A percentile compares a stretch with the other conserved stretches of the same genome.
phyloP scores from a whole-genome alignment of 1,284 basidiomycete genomes.

The Farysia itapuensis region DNA sequence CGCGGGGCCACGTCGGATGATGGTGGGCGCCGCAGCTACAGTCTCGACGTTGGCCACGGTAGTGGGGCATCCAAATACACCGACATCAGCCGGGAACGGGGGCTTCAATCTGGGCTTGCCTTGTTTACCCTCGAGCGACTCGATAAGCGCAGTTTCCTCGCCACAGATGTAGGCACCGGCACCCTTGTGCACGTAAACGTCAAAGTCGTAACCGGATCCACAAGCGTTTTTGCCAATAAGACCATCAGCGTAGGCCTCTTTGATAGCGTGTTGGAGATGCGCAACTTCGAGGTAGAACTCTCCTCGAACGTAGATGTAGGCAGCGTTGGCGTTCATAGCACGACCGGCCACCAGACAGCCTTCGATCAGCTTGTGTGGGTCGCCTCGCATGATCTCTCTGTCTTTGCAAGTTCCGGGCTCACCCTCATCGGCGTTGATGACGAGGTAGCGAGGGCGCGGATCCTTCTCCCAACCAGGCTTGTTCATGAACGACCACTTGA shows the following conservation, averaged over 20 bases:
- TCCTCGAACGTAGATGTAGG: constrained; percentile 98
- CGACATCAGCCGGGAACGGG: constrained; percentile 98
- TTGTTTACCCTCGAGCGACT: constrained; percentile 94
- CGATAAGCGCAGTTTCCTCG: constrained; percentile 96
- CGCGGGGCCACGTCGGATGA: constrained; percentile 82
- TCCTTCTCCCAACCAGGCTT: constrained; percentile 98
- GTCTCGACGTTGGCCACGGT: constrained; percentile 99
- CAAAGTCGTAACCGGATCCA: constrained; percentile 87
- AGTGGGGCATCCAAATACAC: constrained; percentile 91
- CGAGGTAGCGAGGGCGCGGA: constrained; percentile 86
- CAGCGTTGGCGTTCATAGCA: constrained; percentile 93
- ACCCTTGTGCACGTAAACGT: constrained; percentile 94
- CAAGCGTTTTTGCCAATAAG: constrained; percentile 90
- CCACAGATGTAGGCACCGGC: constrained; percentile 98
- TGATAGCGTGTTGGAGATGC: constrained; percentile 90
- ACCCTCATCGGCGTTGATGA: constrained; percentile 97
- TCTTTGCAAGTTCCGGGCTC: constrained; percentile 99
- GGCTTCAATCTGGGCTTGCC: constrained; percentile 97
- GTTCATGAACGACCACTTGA: constrained; percentile 98
- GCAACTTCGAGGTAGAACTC: constrained; percentile 95
- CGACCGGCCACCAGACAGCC: constrained; percentile 97
- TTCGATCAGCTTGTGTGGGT: constrained; percentile 97
- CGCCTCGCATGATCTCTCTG: constrained; percentile 94
- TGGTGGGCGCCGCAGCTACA: constrained; percentile 94
- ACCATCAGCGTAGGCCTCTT: constrained; percentile 91